These are phyloP conservation scores for Trypanosoma congolense DNA, from an alignment of 208 protist genomes.

Conservation along the genomic window DNA sequence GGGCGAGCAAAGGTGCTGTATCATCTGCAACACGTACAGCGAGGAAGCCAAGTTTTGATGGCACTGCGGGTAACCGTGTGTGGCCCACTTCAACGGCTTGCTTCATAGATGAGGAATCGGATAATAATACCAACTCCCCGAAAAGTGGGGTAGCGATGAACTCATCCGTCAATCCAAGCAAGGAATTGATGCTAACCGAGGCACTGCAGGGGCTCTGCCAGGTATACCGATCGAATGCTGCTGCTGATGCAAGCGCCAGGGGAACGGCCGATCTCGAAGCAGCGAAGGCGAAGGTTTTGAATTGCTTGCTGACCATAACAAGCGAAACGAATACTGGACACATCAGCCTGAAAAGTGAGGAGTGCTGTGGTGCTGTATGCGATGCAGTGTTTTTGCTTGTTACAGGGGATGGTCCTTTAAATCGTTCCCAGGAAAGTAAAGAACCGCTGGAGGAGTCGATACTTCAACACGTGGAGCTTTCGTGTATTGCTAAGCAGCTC, in stretches of 20 bases:
- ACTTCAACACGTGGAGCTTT: background rate
- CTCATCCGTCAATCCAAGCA: too few relatives aligned
- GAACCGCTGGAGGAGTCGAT: conserved; percentile 3
- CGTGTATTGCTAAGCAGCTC: conserved; percentile 1
- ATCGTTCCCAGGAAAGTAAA: conserved; percentile 2
- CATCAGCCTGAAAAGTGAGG: background rate
- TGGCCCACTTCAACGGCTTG: too few relatives aligned
- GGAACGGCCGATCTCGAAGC: background rate
- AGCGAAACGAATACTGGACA: background rate
- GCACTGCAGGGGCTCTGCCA: background rate
- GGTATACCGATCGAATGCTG: background rate
- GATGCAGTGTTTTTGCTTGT: background rate
- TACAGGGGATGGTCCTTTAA: background rate
- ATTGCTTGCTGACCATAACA: background rate
- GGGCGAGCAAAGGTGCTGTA: too few relatives aligned
- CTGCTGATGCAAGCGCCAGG: background rate
- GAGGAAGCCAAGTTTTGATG: too few relatives aligned
- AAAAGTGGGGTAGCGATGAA: too few relatives aligned
- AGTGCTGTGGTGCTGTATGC: background rate
- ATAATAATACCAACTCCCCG: too few relatives aligned
- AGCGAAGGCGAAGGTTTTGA: background rate
- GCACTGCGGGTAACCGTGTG: too few relatives aligned
- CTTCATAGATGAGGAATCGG: too few relatives aligned
- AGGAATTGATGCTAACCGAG: too few relatives aligned
- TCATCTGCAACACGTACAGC: too few relatives aligned